Percentiles rank a stretch among this genome's conserved stretches.
Conservation (phyloP, 140 eudicot species). For the Cichorium intybus region DNA sequence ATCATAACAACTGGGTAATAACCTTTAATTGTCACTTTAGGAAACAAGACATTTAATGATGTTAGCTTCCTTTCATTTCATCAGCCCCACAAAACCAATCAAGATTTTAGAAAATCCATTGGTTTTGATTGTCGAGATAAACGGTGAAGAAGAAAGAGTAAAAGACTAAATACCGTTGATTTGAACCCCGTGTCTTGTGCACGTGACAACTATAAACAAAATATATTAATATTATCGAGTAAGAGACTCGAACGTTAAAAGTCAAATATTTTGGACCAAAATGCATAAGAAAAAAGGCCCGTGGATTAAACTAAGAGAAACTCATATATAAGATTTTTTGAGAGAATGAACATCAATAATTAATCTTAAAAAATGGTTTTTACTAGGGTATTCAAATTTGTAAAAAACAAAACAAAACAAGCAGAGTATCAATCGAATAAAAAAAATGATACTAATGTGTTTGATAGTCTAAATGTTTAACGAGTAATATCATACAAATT, state of each 20-base stretch:
- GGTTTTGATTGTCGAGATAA: not conserved
- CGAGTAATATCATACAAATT: too few relatives aligned
- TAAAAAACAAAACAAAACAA: too few relatives aligned
- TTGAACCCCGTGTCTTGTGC: not conserved
- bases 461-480: too few relatives aligned
- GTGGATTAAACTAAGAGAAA: not conserved
- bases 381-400: too few relatives aligned
- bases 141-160: not conserved
- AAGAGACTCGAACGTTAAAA: not conserved
- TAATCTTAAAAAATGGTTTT: too few relatives aligned
- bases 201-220: not conserved
- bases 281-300: not conserved
- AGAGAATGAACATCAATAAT: too few relatives aligned
- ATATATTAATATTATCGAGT: not conserved
- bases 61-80: not conserved
- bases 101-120: not conserved
- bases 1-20: not conserved
- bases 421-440: too few relatives aligned
- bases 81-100: not conserved
- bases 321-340: too few relatives aligned
- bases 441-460: too few relatives aligned
- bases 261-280: not conserved
- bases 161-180: not conserved
- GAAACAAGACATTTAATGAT: not conserved
- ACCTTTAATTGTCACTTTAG: not conserved